These are phyloP conservation scores for Fusarium brevicatenulatum DNA, from an alignment of 2,329 filamentous ascomycete genomes.

Conservation along the genomic window DNA sequence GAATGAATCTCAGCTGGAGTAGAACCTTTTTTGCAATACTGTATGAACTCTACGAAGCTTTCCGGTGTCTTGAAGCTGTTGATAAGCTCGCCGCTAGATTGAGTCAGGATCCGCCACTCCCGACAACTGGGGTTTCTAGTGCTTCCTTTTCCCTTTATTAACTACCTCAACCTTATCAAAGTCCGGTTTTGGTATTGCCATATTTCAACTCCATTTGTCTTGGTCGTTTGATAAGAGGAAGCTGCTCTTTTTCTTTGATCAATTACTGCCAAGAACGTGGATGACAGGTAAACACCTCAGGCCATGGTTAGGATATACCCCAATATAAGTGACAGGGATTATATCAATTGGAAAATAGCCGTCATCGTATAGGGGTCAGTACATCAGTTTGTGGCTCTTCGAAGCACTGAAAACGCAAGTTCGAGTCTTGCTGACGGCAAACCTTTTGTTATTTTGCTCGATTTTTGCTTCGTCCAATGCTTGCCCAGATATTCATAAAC, in stretches of 20 bases:
- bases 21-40: neutral
- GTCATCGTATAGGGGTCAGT: slow-evolving; percentile 46
- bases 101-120: slow-evolving; percentile 34
- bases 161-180: neutral
- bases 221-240: neutral
- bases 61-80: slow-evolving; percentile 18
- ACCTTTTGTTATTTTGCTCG: slow-evolving; percentile 3
- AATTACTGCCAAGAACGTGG: neutral
- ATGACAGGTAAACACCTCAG: rapidly evolving
- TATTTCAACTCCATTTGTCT: neutral
- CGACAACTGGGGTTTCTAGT: slow-evolving; percentile 28
- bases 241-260: neutral
- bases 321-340: slow-evolving; percentile 2
- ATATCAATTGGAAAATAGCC: slow-evolving; percentile 19
- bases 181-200: neutral
- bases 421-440: slow-evolving; percentile 44
- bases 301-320: neutral
- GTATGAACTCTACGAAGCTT: slow-evolving; percentile 11
- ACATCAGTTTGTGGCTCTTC: slow-evolving; percentile 46
- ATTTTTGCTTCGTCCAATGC: neutral
- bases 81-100: slow-evolving; percentile 21
- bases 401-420: slow-evolving; percentile 47
- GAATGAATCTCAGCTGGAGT: neutral
- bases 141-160: slow-evolving; percentile 1
- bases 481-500: neutral